These are phyloP conservation scores for Sporothrix curviconia DNA, from an alignment of 2,329 filamentous ascomycete genomes.

Conservation along the genomic window DNA sequence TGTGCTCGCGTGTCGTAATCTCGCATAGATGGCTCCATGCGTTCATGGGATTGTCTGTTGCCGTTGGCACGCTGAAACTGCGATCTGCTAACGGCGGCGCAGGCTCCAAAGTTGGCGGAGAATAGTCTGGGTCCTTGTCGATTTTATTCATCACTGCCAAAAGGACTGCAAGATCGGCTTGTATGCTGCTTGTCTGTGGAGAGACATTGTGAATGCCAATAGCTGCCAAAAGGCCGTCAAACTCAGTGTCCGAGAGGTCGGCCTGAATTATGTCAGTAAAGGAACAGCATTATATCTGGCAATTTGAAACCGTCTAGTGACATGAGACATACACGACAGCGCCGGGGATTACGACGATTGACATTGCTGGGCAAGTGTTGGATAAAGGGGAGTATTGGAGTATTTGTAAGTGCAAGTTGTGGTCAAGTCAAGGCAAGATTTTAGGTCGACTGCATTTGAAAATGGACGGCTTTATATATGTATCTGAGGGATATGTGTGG, in stretches of 20 bases:
- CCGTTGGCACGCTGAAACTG: conserved; percentile 19
- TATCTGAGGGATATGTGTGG: no score
- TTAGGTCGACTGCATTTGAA: no score
- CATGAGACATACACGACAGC: conserved; percentile 1
- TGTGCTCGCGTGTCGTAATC: conserved; percentile 18
- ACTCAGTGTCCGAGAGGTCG: background rate
- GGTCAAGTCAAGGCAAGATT: no score
- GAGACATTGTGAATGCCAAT: conserved; percentile 17
- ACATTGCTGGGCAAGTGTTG: conserved; percentile 1
- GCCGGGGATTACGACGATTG: conserved; percentile 14
- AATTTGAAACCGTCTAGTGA: no score
- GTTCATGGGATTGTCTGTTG: conserved; percentile 26
- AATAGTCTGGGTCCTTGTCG: conserved; percentile 23
- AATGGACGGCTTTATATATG: background rate
- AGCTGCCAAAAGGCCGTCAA: conserved; percentile 15
- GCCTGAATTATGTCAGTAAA: background rate
- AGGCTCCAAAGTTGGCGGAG: conserved; percentile 20
- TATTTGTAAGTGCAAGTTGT: no score
- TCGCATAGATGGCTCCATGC: conserved; percentile 29
- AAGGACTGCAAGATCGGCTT: conserved; percentile 23
- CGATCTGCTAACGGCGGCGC: conserved; percentile 15
- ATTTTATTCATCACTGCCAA: conserved; percentile 24
- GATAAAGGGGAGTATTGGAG: no score
- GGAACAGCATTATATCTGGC: no score
- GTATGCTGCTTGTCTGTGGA: conserved; percentile 24